Conservation (phyloP, 2,329 filamentous ascomycete species). For the Pyrenochaeta sp. region DNA sequence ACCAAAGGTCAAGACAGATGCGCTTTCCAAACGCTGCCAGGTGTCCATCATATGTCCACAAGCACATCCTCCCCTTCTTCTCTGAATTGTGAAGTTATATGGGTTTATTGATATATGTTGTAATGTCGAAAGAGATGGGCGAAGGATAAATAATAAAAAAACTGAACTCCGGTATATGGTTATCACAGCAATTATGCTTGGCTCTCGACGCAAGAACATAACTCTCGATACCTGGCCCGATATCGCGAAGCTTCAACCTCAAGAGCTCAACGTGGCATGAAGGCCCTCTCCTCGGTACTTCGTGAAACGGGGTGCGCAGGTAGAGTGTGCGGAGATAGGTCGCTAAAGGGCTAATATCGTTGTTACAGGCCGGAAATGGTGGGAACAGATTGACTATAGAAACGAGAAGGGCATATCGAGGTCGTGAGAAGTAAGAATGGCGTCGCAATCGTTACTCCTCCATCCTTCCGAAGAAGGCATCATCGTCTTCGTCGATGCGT, state of each 20-base stretch:
- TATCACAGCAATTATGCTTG: slow-evolving; percentile 25
- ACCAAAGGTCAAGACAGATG: background rate
- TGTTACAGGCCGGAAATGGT: slow-evolving; percentile 45
- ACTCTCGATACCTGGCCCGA: slow-evolving; percentile 18
- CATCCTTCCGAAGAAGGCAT: slow-evolving; percentile 96
- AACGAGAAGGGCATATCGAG: slow-evolving; percentile 13
- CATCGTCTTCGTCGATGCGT: slow-evolving; percentile 86
- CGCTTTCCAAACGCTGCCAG: background rate
- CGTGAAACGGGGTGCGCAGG: slow-evolving; percentile 26
- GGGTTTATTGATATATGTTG: slow-evolving; percentile 23
- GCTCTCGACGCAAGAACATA: slow-evolving; percentile 48
- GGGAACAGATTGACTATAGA: slow-evolving; percentile 12
- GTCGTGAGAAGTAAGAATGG: slow-evolving; percentile 11
- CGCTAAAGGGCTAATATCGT: slow-evolving; percentile 46
- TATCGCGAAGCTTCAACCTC: slow-evolving; percentile 49
- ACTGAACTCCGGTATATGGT: slow-evolving; percentile 29
- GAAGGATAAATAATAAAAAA: slow-evolving; percentile 9
- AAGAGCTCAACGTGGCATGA: slow-evolving; percentile 41
- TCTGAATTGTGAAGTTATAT: slow-evolving; percentile 22
- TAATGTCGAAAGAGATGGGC: slow-evolving; percentile 18
- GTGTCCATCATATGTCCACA: background rate
- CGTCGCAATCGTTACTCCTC: slow-evolving; percentile 66
- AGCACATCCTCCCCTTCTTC: background rate
- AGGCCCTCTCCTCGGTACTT: slow-evolving; percentile 55
- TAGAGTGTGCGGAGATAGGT: slow-evolving; percentile 50